Conservation (phyloP, 2,329 filamentous ascomycete species). For the Ilyonectria sp. region DNA sequence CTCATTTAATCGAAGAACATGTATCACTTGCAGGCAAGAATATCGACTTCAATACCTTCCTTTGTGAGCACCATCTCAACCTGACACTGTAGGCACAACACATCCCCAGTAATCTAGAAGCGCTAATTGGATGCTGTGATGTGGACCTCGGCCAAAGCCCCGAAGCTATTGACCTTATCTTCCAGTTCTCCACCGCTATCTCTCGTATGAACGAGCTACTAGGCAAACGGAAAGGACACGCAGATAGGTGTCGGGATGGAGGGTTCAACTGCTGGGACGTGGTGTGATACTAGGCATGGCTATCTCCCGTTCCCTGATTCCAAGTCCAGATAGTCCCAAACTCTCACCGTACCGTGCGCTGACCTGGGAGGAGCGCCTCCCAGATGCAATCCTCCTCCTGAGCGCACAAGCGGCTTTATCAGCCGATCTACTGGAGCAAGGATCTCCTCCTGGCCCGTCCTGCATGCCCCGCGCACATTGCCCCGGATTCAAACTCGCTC, state of each 20-base stretch:
- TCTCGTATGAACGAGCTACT: background rate
- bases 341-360: conserved; percentile 1
- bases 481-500: conserved; percentile 15
- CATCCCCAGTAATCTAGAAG: background rate
- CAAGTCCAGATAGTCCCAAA: conserved; percentile 7
- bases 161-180: background rate
- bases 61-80: background rate
- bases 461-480: conserved; percentile 14
- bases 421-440: conserved; percentile 8
- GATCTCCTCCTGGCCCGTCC: conserved; percentile 2
- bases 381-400: background rate
- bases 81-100: background rate
- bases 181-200: conserved; percentile 20
- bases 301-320: conserved; percentile 11
- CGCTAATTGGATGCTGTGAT: background rate
- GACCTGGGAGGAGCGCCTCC: conserved; percentile 18
- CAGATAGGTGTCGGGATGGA: conserved; percentile 15
- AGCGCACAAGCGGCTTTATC: conserved; percentile 18
- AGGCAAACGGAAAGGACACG: background rate
- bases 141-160: background rate
- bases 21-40: background rate
- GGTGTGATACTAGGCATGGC: conserved; percentile 17
- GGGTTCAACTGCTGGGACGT: background rate
- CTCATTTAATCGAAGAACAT: background rate
- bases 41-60: background rate